phyloP scores from a whole-genome alignment of 805 yeast genomes.

The Saturnispora gosingensis region DNA sequence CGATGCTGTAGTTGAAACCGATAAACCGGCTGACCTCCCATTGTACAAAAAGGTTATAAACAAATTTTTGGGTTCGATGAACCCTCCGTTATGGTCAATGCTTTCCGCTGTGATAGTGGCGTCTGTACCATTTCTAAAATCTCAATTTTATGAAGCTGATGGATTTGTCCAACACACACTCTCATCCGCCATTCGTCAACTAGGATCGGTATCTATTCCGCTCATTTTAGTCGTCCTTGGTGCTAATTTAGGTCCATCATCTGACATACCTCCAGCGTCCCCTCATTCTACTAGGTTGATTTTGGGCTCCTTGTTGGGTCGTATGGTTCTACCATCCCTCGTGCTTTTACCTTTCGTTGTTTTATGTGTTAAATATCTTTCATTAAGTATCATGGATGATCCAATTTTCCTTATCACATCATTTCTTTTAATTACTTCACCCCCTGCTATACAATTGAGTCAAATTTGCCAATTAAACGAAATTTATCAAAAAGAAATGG shows the following conservation, averaged over 20 bases:
- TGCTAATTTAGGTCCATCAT: slow-evolving; percentile 63
- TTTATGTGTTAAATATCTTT: slow-evolving; percentile 50
- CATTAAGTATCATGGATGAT: slow-evolving; percentile 64
- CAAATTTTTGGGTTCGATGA: slow-evolving; percentile 35
- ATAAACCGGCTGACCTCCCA: background rate
- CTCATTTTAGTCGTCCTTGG: slow-evolving; percentile 68
- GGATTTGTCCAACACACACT: slow-evolving; percentile 62
- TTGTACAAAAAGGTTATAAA: background rate
- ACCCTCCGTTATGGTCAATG: slow-evolving; percentile 83
- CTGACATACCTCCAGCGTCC: slow-evolving; percentile 58
- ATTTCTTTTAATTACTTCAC: slow-evolving; percentile 64
- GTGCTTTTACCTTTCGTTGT: slow-evolving; percentile 61
- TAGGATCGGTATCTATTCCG: slow-evolving; percentile 73
- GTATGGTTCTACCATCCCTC: slow-evolving; percentile 72
- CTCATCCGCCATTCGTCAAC: slow-evolving; percentile 50
- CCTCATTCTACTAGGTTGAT: slow-evolving; percentile 54
- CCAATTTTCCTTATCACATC: slow-evolving; percentile 74
- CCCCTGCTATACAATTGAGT: slow-evolving; percentile 77
- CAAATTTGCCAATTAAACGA: slow-evolving; percentile 74
- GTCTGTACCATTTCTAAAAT: slow-evolving; percentile 48
- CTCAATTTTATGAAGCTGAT: slow-evolving; percentile 44
- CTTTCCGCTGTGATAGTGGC: slow-evolving; percentile 59
- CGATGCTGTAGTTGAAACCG: background rate
- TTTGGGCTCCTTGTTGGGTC: slow-evolving; percentile 58
- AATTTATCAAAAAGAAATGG: slow-evolving; percentile 72